These are phyloP conservation scores for Setaria italica DNA, from an alignment of 202 grass and related monocot species.

Conservation along the genomic window DNA sequence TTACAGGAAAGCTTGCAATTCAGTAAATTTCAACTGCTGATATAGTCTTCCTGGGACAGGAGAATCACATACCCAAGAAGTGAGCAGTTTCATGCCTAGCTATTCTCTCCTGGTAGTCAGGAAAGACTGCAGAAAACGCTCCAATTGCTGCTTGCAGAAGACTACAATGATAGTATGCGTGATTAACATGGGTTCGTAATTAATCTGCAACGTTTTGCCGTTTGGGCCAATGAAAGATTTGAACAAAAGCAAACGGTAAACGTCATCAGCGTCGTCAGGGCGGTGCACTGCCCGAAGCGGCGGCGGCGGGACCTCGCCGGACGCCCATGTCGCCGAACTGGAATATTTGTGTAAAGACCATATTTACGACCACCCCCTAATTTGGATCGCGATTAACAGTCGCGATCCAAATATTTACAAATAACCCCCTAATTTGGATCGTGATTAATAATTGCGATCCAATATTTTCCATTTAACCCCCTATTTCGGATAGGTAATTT, in stretches of 20 bases:
- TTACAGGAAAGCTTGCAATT: conserved; percentile 21
- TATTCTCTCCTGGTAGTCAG: conserved; percentile 96
- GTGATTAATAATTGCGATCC: not conserved
- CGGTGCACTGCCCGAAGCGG: not conserved
- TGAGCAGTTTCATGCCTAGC: conserved; percentile 94
- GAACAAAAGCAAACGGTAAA: too few relatives aligned
- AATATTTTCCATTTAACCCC: not conserved
- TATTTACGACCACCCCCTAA: too few relatives aligned
- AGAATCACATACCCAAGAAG: conserved; percentile 66
- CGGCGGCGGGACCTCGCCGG: not conserved
- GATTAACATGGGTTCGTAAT: too few relatives aligned
- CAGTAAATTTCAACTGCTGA: not conserved
- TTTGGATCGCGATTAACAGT: too few relatives aligned
- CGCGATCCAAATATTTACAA: too few relatives aligned
- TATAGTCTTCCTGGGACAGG: not conserved
- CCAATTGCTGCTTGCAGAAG: conserved; percentile 85
- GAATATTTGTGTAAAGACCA: not conserved
- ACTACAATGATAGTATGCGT: conserved; percentile 37
- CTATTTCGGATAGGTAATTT: not conserved
- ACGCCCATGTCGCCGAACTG: too few relatives aligned
- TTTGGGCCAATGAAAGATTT: too few relatives aligned
- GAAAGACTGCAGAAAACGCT: conserved; percentile 80
- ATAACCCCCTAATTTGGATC: not conserved
- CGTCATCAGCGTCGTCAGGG: too few relatives aligned
- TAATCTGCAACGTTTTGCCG: too few relatives aligned